A percentile compares a stretch with the other conserved stretches of the same genome.
Conservation (phyloP, 1,284 basidiomycete genomes). For the Malassezia obtusa region DNA sequence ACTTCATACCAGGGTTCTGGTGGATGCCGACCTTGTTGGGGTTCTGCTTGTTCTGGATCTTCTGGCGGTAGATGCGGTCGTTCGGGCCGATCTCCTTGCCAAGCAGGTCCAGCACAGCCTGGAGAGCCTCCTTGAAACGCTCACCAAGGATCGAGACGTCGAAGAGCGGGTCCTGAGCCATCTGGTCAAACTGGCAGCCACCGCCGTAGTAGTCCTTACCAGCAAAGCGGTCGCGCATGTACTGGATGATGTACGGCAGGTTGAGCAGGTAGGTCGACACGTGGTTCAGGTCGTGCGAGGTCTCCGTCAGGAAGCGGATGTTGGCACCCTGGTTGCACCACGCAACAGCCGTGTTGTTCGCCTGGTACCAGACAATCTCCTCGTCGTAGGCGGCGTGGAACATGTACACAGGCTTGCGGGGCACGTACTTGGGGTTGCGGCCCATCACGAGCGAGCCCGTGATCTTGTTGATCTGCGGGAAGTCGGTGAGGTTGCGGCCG, state of each 20-base stretch:
- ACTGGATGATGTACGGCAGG: slow-evolving; percentile 16
- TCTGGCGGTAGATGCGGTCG: slow-evolving; percentile 5
- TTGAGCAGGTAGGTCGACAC: slow-evolving; percentile 14
- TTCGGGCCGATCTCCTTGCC: slow-evolving; percentile 19
- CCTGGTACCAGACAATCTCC: slow-evolving; percentile 38
- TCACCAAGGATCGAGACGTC: slow-evolving; percentile 8
- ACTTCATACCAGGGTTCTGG: not conserved
- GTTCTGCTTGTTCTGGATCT: slow-evolving; percentile 12
- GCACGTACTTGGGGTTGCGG: slow-evolving; percentile 15
- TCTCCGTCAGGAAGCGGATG: slow-evolving; percentile 28
- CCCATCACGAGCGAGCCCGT: slow-evolving; percentile 14
- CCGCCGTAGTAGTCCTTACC: slow-evolving; percentile 15
- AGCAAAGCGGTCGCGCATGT: slow-evolving; percentile 15
- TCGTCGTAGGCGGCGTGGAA: slow-evolving; percentile 33
- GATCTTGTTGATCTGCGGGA: slow-evolving; percentile 14
- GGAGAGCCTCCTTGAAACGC: slow-evolving; percentile 5
- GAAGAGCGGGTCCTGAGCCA: slow-evolving; percentile 1
- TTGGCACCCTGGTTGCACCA: slow-evolving; percentile 39
- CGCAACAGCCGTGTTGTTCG: slow-evolving; percentile 21
- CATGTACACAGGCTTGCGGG: slow-evolving; percentile 27
- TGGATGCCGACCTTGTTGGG: slow-evolving; percentile 16
- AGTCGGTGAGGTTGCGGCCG: slow-evolving; percentile 20
- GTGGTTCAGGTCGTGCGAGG: slow-evolving; percentile 18
- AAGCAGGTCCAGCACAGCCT: slow-evolving; percentile 12
- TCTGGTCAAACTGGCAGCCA: slow-evolving; percentile 17